Base-by-base conservation (phyloP, 768 basidiomycete species). In the Phanerodontia chrysosporium region DNA sequence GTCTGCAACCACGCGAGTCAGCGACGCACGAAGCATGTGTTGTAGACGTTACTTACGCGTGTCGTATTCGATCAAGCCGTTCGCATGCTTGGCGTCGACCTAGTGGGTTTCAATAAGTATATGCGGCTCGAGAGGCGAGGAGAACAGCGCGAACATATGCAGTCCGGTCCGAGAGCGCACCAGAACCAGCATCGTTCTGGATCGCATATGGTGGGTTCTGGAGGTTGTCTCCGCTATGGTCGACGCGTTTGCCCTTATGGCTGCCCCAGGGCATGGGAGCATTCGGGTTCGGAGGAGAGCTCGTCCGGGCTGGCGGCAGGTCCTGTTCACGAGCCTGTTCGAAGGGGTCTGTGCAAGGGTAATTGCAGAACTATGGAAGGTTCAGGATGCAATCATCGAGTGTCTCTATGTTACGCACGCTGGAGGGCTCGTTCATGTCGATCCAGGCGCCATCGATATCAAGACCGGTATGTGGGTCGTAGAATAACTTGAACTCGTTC, bases 391-490 rank as follows among this genome's bases (percentile, higher is more conserved):
- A 28, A 60, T 22, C 28, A 39, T 5, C 42, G 9, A 30, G 9
- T 25, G 22, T 27, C 36, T 45, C 22, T 16, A 18, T 24, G 32
- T 25, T 21, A 67, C 80, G 25, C 62, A 87, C 86, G 59, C 79
- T 88, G 2, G 85, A 70, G 6, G 87, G 87, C 60, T 89, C 87
- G 66, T 89, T 88, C 86, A 86, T 87, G 62, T 87, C 85, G 25
- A 88, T 87, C 89, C 87, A 89, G 18, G 80, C 80, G 10, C 86
- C 87, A 61, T 87, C 85, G 29, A 87, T 87, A 58, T 87, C 83
- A 9, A 89, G 60, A 1, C 85, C 85, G 0, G 69, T 76, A 13
- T 74, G 60, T 0, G 82, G 76, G 59, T 73, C 75, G 66, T 83
- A 86, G 70, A 89, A 86, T 7, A 73, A 51, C 28, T 74, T 59